phyloP scores from a whole-genome alignment of 148 eudicot genomes.

The Chenopodium berlandieri region DNA sequence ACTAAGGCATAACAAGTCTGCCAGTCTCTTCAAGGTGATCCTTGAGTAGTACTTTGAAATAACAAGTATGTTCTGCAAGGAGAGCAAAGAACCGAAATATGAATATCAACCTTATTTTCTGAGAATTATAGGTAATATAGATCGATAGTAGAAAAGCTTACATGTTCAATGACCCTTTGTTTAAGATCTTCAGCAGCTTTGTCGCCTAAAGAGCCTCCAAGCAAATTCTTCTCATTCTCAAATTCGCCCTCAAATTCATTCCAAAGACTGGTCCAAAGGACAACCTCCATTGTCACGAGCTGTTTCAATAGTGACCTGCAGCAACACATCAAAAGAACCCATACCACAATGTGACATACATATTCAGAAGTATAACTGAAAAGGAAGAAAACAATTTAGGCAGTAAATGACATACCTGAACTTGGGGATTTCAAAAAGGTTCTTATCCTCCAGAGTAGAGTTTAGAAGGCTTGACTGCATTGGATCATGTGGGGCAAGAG shows the following conservation, averaged over 20 bases:
- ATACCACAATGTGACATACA: not conserved
- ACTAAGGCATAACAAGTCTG: conserved; percentile 72
- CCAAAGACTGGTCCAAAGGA: conserved; percentile 90
- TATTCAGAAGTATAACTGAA: not conserved
- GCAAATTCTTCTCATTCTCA: conserved; percentile 76
- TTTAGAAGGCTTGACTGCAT: conserved; percentile 95
- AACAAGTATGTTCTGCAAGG: conserved; percentile 78
- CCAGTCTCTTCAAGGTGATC: conserved; percentile 81
- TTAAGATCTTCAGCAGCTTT: conserved; percentile 91
- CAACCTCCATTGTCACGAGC: conserved; percentile 89
- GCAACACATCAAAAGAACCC: conserved; percentile 15
- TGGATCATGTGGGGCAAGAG: conserved; percentile 79
- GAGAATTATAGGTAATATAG: not conserved
- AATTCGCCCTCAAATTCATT: conserved; percentile 74
- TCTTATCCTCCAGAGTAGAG: conserved; percentile 85
- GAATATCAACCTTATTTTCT: not conserved
- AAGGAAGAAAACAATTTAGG: not conserved
- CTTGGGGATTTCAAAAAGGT: conserved; percentile 74
- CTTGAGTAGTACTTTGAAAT: conserved; percentile 83
- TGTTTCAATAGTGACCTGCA: conserved; percentile 77
- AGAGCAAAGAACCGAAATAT: conserved; percentile 10
- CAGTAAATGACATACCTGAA: conserved; percentile 49
- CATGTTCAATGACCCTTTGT: conserved; percentile 93
- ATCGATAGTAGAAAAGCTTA: conserved; percentile 31
- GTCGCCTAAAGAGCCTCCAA: conserved; percentile 85